These are phyloP conservation scores for Fusarium sarcochroum DNA, from an alignment of 2,329 filamentous ascomycete species.

Conservation along the genomic window DNA sequence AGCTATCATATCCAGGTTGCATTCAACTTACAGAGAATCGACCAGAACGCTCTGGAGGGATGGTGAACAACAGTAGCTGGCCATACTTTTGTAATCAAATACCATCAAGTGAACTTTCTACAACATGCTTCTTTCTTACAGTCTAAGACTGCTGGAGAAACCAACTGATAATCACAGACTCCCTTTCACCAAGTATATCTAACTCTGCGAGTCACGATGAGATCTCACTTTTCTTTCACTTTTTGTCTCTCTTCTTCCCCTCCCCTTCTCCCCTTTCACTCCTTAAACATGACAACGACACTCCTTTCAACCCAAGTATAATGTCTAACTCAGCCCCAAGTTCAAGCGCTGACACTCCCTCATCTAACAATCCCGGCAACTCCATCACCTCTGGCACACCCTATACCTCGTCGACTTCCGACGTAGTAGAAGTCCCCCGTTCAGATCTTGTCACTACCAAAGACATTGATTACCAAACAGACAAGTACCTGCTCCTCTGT, in stretches of 20 bases:
- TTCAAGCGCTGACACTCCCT: neutral
- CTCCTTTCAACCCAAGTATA: slow-evolving; percentile 2
- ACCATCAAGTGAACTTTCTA: slow-evolving; percentile 16
- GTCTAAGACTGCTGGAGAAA: neutral
- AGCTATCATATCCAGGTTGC: neutral
- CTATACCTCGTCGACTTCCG: slow-evolving; percentile 5
- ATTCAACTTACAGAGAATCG: slow-evolving; percentile 21
- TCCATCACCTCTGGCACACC: slow-evolving; percentile 10
- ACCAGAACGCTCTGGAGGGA: slow-evolving; percentile 14
- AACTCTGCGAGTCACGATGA: neutral
- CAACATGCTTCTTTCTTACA: neutral
- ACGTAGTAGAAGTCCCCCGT: slow-evolving; percentile 28
- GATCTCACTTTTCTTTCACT: neutral
- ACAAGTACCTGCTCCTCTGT: slow-evolving; percentile 21
- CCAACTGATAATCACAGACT: neutral
- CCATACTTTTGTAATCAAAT: neutral
- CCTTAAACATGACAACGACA: neutral
- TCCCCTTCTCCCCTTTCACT: neutral
- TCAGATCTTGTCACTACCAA: slow-evolving; percentile 21
- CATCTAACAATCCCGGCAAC: neutral
- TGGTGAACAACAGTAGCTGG: neutral
- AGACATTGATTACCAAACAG: slow-evolving; percentile 23
- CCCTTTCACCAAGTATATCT: slow-evolving; percentile 8
- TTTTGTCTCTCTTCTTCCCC: neutral
- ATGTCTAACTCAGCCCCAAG: slow-evolving; percentile 19